Base-by-base conservation (phyloP, 2,329 filamentous ascomycete species). In the Rutstroemia sydowiana region DNA sequence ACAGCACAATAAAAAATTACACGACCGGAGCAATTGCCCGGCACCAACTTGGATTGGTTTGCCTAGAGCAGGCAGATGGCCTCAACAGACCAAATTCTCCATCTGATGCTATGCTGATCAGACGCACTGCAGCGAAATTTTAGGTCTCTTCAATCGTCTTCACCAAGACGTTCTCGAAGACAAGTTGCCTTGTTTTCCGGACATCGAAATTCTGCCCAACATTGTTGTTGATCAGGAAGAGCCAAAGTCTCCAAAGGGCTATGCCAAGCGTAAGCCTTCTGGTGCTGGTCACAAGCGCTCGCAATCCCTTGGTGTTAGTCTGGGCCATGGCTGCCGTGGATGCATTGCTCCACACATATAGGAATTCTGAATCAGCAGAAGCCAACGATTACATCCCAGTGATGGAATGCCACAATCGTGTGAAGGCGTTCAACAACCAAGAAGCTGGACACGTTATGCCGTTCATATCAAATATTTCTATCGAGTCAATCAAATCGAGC, bases 141-240 rank as follows among this genome's bases (percentile, higher is more conserved):
- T 69, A 2, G 59, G 61, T 6, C 68, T 71, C 30, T 69, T 71
- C 56, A 66, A 65, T 41, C 59, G 59, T 13, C 61, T 71, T 2
- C 65, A 70, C 32, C 58, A 57, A 7, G 65, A 66, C 42, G 66
- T 70, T 21, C 54, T 68, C 14, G 51, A 61, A n/a, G 67, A 68
- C 37, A 56, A 61, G 3, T 59, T 68, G 42, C 59, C 65, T 4
- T 64, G 62, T 34, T 71, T 71, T 50, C 69, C 69, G 0, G 69
- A 71, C 48, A 66, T 71, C 37, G 69, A 71, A 49, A 64, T 71
- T 41, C 59, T 71, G 9, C 69, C 69, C 1, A 69, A 70, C 32
- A 66, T 68, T 30, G 49, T 58, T 7, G 57, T 61, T 2, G 61
- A 66, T 20, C 46, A 58, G 20, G 59, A 65, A 0, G 60, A 63